Conservation (phyloP, 805 yeast genomes). For the Candida peoriensis region DNA sequence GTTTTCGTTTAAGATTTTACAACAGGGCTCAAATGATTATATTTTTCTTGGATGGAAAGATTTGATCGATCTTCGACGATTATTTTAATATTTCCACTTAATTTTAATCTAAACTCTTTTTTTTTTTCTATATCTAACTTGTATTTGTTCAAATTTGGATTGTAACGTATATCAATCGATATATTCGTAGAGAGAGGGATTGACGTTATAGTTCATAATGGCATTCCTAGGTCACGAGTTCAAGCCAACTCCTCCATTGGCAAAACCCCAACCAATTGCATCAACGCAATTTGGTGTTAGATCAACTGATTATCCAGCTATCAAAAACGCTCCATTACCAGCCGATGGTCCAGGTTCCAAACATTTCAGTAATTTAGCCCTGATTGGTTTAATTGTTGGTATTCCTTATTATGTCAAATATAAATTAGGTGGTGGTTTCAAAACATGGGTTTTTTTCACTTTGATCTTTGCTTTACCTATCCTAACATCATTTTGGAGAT, state of each 20-base stretch:
- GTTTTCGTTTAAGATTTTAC: too few relatives aligned
- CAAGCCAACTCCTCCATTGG: constrained; percentile 54
- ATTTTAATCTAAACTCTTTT: too few relatives aligned
- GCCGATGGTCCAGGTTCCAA: constrained; percentile 89
- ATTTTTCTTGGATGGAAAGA: too few relatives aligned
- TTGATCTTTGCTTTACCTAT: constrained; percentile 60
- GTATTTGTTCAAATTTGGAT: too few relatives aligned
- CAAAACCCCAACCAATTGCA: constrained; percentile 36
- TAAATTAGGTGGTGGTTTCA: constrained; percentile 65
- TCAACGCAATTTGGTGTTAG: constrained; percentile 41
- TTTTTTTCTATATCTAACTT: too few relatives aligned
- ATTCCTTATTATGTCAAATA: constrained; percentile 61
- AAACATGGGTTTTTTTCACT: constrained; percentile 58
- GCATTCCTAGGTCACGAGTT: constrained; percentile 39
- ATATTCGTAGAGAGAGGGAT: too few relatives aligned
- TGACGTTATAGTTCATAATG: too few relatives aligned
- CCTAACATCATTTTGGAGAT: constrained; percentile 78
- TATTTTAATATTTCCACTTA: too few relatives aligned
- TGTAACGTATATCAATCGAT: too few relatives aligned
- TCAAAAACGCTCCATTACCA: constrained; percentile 81
- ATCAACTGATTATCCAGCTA: constrained; percentile 51
- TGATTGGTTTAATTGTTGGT: constrained; percentile 44
- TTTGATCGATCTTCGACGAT: too few relatives aligned
- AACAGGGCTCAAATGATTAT: too few relatives aligned
- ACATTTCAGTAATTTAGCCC: constrained; percentile 59